Evolutionary conservation across 129 eudicot species (phyloP).

Genomic region (carrot (Daucus carota)): DH1_v3.0 NC_030381.2:54067501-54068000

Average conservation of each 20-base stretch:
- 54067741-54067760: background rate
- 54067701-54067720: background rate
- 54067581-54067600: constrained; percentile 17
- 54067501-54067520: constrained; percentile 42
- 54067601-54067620: background rate
- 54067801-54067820: background rate
- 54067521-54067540: constrained; percentile 70
- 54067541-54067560: constrained; percentile 76
- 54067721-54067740: background rate
- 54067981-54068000: too few relatives aligned
- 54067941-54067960: too few relatives aligned
- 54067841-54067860: background rate
- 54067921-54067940: too few relatives aligned
- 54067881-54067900: too few relatives aligned
- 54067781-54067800: background rate
- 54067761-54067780: background rate
- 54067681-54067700: background rate
- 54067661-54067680: background rate
- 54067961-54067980: too few relatives aligned
- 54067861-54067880: too few relatives aligned
- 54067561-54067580: constrained; percentile 41
- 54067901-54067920: too few relatives aligned
- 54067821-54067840: background rate
- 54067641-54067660: constrained; percentile 13
- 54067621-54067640: constrained; percentile 1